phyloP scores from a whole-genome alignment of 306 rosid species.

The Fragaria ananassa region DNA sequence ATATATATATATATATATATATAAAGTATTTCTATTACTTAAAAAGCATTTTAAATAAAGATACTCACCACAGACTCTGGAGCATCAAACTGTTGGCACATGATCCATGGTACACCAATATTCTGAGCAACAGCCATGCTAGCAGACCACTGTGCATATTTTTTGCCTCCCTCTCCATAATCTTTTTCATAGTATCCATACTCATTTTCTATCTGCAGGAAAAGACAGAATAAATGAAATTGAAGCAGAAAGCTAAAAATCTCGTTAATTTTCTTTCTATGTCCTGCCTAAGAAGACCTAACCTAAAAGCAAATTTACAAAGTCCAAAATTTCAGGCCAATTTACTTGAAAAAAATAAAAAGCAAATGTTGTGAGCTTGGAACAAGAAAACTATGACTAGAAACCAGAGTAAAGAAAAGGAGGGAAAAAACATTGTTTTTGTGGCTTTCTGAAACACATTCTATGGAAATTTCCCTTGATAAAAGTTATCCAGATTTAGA shows the following conservation, averaged over 20 bases:
- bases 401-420: background rate
- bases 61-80: slow-evolving; percentile 81
- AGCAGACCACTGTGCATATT: slow-evolving; percentile 90
- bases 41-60: background rate
- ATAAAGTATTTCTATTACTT: background rate
- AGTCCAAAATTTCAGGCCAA: background rate
- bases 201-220: slow-evolving; percentile 82
- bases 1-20: background rate
- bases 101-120: slow-evolving; percentile 87
- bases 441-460: background rate
- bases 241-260: slow-evolving; percentile 13
- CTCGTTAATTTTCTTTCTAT: background rate
- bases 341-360: background rate
- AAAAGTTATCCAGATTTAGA: background rate
- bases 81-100: slow-evolving; percentile 98
- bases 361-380: background rate
- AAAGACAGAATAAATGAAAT: slow-evolving; percentile 7
- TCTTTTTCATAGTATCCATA: slow-evolving; percentile 72
- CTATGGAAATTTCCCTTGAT: background rate
- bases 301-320: background rate
- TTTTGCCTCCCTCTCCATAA: slow-evolving; percentile 81
- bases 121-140: slow-evolving; percentile 87
- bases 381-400: background rate
- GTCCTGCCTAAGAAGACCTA: background rate
- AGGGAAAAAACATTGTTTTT: background rate